phyloP scores from a whole-genome alignment of 2,329 filamentous ascomycete genomes.

The Diaporthe longicolla region DNA sequence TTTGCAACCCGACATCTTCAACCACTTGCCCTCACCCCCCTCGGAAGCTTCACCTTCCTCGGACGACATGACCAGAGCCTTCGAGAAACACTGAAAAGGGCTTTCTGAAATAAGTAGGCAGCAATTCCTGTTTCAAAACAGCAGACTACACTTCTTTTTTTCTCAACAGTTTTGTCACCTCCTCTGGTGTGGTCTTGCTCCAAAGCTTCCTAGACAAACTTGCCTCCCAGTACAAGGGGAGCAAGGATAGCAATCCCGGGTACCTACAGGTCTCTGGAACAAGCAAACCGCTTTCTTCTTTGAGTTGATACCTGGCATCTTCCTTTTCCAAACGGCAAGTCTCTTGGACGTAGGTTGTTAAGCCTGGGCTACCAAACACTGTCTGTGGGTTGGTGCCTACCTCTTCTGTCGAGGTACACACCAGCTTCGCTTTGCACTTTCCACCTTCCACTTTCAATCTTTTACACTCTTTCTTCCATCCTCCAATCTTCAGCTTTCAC shows the following conservation, averaged over 20 bases:
- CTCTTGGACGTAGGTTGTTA: neutral
- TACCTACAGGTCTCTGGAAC: neutral
- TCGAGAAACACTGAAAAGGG: neutral
- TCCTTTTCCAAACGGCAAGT: neutral
- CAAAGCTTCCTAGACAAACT: neutral
- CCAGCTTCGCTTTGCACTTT: conserved; percentile 14
- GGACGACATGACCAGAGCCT: neutral
- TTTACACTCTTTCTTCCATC: neutral
- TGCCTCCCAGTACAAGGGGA: neutral
- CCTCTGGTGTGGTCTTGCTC: neutral
- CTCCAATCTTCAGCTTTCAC: too few species aligned
- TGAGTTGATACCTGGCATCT: too few species aligned
- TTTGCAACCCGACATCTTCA: neutral
- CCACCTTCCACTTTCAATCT: neutral
- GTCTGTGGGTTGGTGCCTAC: neutral
- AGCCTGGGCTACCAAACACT: neutral
- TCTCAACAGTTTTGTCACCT: neutral
- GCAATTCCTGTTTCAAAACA: neutral
- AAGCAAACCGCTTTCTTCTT: neutral
- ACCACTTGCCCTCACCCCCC: too few species aligned
- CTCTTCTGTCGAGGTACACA: neutral
- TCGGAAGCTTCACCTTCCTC: neutral
- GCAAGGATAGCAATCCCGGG: neutral
- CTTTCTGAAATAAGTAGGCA: neutral
- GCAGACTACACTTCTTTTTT: neutral